Evolutionary conservation across 495 filamentous ascomycete species (phyloP), one percentile per base, ranked within the genome.

Genomic region (Darksidea phi): DNA sequence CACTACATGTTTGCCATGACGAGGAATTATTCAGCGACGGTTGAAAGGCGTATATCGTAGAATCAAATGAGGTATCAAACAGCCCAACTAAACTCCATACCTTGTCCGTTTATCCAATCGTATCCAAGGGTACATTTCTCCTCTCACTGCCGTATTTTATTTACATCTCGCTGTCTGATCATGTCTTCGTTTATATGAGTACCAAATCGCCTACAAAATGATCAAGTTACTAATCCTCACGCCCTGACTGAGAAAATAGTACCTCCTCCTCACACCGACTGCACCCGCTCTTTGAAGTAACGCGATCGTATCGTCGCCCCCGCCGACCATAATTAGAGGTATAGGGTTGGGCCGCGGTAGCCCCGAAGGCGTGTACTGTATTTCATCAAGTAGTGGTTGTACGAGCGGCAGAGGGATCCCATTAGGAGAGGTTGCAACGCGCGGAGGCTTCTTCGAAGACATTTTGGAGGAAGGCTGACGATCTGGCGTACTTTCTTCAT

Each of bases 271-370:
- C 46, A 96, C 69, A 0, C 89, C 90, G 15, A 97, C 63, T 1
- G 80, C 80, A 64, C 72, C 78, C 13, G 88, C 83, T 63, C 74
- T 75, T 50, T 71, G 79, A 2, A 95, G 66, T 57, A 86, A 67
- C 45, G 84, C 79, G 61, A 86, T 88, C 43, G 82, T 86, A 58
- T 81, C 78, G 15, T 90, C 79, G 1, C 88, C 89, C 0, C 89
- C 91, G 0, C 84, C 84, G 7, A 95, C 86, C 87, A 97, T 88
- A 21, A 96, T 80, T 85, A 96, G 86, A 21, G 85, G 80, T 17
- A 96, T 86, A 13, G 84, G 83, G 61, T 92, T 75, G 51, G 84
- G 83, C n/a, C 94, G 75, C 42, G 79, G 76, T 37, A 95, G 77
- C 0, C 92, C 91, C 11, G 79, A 81, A 0, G 85, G 80, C 1